Base-by-base conservation (phyloP, 495 filamentous ascomycete species). In the Penicillium goetzii region DNA sequence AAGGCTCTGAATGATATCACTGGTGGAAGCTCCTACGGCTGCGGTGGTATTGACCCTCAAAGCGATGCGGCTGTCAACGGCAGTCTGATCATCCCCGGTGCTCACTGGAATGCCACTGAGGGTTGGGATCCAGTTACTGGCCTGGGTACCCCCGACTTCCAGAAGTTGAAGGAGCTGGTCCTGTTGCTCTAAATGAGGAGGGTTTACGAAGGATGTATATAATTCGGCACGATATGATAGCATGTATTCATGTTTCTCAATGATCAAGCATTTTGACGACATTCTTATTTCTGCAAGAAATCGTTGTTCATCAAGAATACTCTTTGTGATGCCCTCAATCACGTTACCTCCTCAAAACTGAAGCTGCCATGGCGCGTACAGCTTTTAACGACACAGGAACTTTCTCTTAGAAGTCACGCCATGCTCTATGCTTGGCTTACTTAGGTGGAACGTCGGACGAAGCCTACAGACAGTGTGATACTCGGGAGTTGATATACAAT, bases 121-220 rank as follows among this genome's bases (percentile, higher is more conserved):
- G 81, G 80, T 4, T 83, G 81, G 79, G 81, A 83, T 61, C 80
- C 79, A 8, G 77, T 81, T 1, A 81, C 80, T 50, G 81, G 80
- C 3, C 67, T 82, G 19, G 81, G 80, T 43, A 78, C 78, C 2
- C 80, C 80, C 6, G 51, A 79, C 56, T 83, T 80, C 59, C 62
- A 72, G 58, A 69, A 63, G 55, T 56, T 83, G 65, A 73, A 73
- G 65, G 54, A 65, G 14, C 23, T 77, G 43, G 75, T 78, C 25
- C 56, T 77, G 64, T 56, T 55, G 41, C 45, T 74, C 43, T 69
- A 60, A 52, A 45, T 23, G 25, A 28, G 23, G 52, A 25, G 0
- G n/a, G 3, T 14, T 55, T 55, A 55, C 6, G 25, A 28, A 28
- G n/a, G 0, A 11, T 30, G 25, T 51, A 51, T 26, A 51, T 15